Percentiles rank a stretch among this genome's conserved stretches.
Conservation (phyloP, 2,329 filamentous ascomycete genomes). For the Fusarium sp. region DNA sequence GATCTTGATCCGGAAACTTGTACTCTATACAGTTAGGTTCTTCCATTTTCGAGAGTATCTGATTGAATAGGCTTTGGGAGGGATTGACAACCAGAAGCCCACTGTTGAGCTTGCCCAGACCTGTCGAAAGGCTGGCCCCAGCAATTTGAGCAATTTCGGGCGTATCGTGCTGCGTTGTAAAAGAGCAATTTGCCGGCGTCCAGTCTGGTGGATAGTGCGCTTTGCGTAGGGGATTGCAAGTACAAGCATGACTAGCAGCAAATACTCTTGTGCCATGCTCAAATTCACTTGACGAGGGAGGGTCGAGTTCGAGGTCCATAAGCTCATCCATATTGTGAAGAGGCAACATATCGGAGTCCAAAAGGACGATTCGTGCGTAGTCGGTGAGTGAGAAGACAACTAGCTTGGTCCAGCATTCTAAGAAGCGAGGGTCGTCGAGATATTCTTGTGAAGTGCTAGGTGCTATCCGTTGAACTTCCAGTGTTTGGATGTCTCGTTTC, state of each 20-base stretch:
- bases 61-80: not conserved
- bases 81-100: constrained; percentile 25
- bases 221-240: constrained; percentile 17
- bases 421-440: not conserved
- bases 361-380: constrained; percentile 8
- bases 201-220: constrained; percentile 18
- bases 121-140: not conserved
- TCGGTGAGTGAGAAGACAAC: constrained; percentile 10
- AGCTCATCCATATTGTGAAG: constrained; percentile 30
- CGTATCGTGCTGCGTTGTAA: constrained; percentile 14
- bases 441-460: constrained; percentile 8
- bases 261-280: constrained; percentile 1
- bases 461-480: not conserved
- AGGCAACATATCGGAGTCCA: constrained; percentile 23
- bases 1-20: constrained; percentile 23
- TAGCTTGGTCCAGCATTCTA: constrained; percentile 8
- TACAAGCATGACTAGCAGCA: constrained; percentile 29
- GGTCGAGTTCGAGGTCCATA: constrained; percentile 14
- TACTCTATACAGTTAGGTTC: not conserved
- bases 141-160: constrained; percentile 3
- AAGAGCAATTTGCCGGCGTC: constrained; percentile 20
- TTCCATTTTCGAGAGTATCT: constrained; percentile 1
- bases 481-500: not conserved
- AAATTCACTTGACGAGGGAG: rapidly evolving
- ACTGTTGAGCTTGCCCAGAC: constrained; percentile 20